Percentiles rank a stretch among this genome's conserved stretches.
phyloP scores from a whole-genome alignment of 2,329 filamentous ascomycete genomes.

The Calonectria naviculata region DNA sequence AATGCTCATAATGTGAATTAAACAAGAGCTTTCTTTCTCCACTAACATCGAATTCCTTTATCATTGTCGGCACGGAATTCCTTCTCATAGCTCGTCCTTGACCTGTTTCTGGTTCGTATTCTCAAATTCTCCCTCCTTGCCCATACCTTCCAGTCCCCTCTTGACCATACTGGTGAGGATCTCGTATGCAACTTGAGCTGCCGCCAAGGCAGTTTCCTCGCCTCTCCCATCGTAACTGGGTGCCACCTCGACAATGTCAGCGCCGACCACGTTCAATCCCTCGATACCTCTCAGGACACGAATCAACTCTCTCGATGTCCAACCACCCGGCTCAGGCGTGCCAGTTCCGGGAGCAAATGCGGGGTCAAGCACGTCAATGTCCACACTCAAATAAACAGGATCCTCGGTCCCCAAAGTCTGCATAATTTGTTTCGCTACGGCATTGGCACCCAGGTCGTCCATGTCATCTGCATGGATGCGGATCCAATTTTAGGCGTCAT shows the following conservation, averaged over 20 bases:
- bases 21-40: too few species aligned
- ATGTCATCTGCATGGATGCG: slow-evolving; percentile 85
- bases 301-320: slow-evolving; percentile 86
- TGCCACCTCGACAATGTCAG: slow-evolving; percentile 86
- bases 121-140: neutral
- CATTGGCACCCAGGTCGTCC: slow-evolving; percentile 77
- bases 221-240: slow-evolving; percentile 83
- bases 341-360: slow-evolving; percentile 72
- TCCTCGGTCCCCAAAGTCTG: slow-evolving; percentile 71
- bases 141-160: neutral
- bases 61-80: too few species aligned
- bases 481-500: slow-evolving; percentile 78
- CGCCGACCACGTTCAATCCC: slow-evolving; percentile 82
- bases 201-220: slow-evolving; percentile 82
- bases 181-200: slow-evolving; percentile 84
- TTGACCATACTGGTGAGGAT: slow-evolving; percentile 64
- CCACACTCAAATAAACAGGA: slow-evolving; percentile 78
- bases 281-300: slow-evolving; percentile 82
- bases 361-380: slow-evolving; percentile 85
- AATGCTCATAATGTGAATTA: too few species aligned
- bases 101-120: neutral
- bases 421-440: slow-evolving; percentile 75
- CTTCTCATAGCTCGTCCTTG: neutral
- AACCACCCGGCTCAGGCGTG: slow-evolving; percentile 86
- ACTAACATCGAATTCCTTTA: too few species aligned